Percentiles rank a stretch among this genome's conserved stretches.
These are phyloP conservation scores for Aciculoconidium aculeatum DNA, from an alignment of 805 yeast species.

Conservation along the genomic window DNA sequence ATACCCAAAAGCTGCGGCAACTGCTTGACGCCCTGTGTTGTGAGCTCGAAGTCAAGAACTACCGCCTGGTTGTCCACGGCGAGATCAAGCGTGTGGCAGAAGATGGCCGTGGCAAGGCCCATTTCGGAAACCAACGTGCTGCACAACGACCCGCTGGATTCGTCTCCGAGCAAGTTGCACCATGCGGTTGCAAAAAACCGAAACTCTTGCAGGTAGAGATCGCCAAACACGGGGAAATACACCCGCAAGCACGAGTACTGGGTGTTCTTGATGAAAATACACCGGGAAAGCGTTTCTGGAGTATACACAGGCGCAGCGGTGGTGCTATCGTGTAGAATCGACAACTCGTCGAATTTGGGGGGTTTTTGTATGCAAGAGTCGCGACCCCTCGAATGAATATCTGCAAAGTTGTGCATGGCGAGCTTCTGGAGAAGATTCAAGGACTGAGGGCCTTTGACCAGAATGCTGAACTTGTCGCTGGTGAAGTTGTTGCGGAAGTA, in stretches of 20 bases:
- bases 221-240: no score
- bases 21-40: slow-evolving; percentile 39
- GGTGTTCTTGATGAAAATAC: no score
- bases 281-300: no score
- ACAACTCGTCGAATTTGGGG: no score
- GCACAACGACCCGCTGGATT: slow-evolving; percentile 46
- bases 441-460: slow-evolving; percentile 63
- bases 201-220: no score
- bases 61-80: slow-evolving; percentile 34
- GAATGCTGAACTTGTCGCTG: slow-evolving; percentile 50
- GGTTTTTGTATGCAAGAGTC: no score
- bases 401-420: slow-evolving; percentile 39
- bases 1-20: slow-evolving; percentile 25
- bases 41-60: slow-evolving; percentile 45
- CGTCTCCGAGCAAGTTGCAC: slow-evolving; percentile 62
- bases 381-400: no score
- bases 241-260: no score
- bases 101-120: slow-evolving; percentile 32
- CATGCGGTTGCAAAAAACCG: slow-evolving; percentile 38
- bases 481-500: slow-evolving; percentile 40
- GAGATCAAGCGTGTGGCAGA: slow-evolving; percentile 38
- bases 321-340: no score
- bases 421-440: slow-evolving; percentile 49
- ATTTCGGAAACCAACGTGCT: slow-evolving; percentile 24
- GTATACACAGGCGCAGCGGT: no score